Percentiles rank a stretch among this genome's conserved stretches.
Conservation (phyloP, 371 early-diverging fungal species). For the Apophysomyces elegans region DNA sequence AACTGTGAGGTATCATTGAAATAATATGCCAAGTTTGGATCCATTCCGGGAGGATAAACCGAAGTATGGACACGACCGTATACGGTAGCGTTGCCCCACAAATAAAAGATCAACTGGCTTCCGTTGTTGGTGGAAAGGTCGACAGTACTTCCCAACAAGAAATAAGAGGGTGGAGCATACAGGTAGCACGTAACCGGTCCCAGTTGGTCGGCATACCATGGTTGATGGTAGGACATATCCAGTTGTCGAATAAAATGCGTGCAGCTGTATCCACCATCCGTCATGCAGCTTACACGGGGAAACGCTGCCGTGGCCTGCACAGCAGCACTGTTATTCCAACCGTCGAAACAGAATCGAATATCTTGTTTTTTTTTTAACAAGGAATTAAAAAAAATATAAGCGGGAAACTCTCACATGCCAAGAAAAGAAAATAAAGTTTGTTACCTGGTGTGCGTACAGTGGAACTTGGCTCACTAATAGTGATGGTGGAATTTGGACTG, state of each 20-base stretch:
- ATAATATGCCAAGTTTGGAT: constrained; percentile 28
- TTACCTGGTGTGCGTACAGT: constrained; percentile 24
- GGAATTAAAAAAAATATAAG: background rate
- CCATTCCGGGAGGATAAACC: constrained; percentile 25
- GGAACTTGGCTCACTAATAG: constrained; percentile 15
- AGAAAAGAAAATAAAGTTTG: background rate
- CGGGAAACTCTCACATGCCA: background rate
- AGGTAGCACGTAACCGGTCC: constrained; percentile 21
- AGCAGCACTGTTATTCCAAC: constrained; percentile 5
- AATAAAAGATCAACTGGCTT: constrained; percentile 20
- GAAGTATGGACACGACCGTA: constrained; percentile 25
- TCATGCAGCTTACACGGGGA: constrained; percentile 23
- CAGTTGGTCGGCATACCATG: constrained; percentile 24
- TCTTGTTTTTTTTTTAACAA: constrained; percentile 9
- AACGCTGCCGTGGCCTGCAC: constrained; percentile 2
- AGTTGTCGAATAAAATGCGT: constrained; percentile 17
- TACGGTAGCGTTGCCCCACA: constrained; percentile 19
- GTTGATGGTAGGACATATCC: constrained; percentile 25
- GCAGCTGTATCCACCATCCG: constrained; percentile 25
- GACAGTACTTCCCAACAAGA: constrained; percentile 16
- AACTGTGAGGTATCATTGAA: constrained; percentile 18
- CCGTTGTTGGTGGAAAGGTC: constrained; percentile 22
- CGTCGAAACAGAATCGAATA: constrained; percentile 33
- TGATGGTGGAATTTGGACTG: constrained; percentile 26
- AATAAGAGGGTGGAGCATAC: constrained; percentile 17